Evolutionary conservation across 202 grass and related monocot genomes (phyloP), one percentile per base, ranked within the genome.

Genomic region (Panicum hallii): DNA sequence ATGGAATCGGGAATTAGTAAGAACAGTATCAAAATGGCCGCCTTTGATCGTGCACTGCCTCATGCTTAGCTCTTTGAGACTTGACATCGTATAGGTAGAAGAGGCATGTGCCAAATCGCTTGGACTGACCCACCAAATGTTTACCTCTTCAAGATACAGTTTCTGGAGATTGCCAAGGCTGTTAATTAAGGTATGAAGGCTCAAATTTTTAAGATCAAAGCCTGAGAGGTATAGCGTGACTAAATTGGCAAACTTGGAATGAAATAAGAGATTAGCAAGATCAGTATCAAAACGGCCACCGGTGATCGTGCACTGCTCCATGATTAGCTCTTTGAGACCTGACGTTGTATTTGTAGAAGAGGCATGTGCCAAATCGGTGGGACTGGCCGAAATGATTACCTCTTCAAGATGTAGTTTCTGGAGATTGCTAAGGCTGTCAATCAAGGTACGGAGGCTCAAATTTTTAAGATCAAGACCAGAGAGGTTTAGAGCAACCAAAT

Each of bases 61-160:
- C 83, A 90, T 67, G 83, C 67, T 79, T 61, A 90, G 78, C 57
- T 73, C 79, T 72, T 70, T 64, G 54, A 90, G 36, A 20, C 23
- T 60, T 11, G 78, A 63, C 20, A 47, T 48, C 2, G 60, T 53
- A 54, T 46, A 49, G 6, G 79, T 14, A n/a, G 77, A 62, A 23
- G 43, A 5, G 6, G 79, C 48, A 3, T 7, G 8, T 10, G 64
- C 30, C n/a, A n/a, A n/a, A n/a, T n/a, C n/a, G n/a, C n/a, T n/a
- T 41, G 32, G 32, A 55, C 72, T 52, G 5, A 46, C 28, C n/a
- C n/a, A n/a, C 0, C 67, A 83, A n/a, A 90, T 87, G 14, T 87
- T 40, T 12, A 84, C 42, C 16, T 30, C n/a, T 19, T 70, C 45
- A 15, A 90, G 70, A 40, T 67, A 48, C n/a, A 90, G 80, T 7